Percentiles rank a stretch among this genome's conserved stretches.
phyloP scores from a whole-genome alignment of 1,284 basidiomycete genomes.

The Filobasidium uniguttulatum region DNA sequence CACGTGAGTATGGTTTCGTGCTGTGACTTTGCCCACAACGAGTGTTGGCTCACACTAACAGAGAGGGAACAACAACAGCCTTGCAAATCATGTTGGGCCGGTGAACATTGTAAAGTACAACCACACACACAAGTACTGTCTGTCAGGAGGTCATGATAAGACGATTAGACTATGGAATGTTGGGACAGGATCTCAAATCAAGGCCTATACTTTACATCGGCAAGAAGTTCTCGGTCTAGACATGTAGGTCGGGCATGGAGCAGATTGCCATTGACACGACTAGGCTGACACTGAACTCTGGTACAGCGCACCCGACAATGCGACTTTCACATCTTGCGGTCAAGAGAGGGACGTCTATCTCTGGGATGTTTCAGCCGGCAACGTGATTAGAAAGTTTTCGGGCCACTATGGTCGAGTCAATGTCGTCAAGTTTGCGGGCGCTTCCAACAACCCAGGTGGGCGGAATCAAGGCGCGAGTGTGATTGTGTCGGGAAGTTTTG shows the following conservation, averaged over 20 bases:
- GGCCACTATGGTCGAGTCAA: slow-evolving; percentile 86
- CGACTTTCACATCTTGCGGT: slow-evolving; percentile 82
- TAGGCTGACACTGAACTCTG: not conserved
- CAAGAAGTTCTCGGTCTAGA: slow-evolving; percentile 84
- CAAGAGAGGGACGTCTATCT: slow-evolving; percentile 83
- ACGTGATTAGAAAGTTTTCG: slow-evolving; percentile 62
- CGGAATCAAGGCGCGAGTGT: slow-evolving; percentile 64
- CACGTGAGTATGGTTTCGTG: too few relatives aligned
- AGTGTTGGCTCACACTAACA: too few relatives aligned
- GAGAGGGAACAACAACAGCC: too few relatives aligned
- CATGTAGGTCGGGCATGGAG: slow-evolving; percentile 47
- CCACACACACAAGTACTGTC: slow-evolving; percentile 68
- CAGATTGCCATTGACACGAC: not conserved
- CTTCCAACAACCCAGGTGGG: not conserved
- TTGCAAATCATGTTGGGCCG: slow-evolving; percentile 52
- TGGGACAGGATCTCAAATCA: slow-evolving; percentile 66
- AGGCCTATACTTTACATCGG: slow-evolving; percentile 75
- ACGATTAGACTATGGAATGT: slow-evolving; percentile 86
- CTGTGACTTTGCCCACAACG: too few relatives aligned
- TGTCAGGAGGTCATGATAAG: slow-evolving; percentile 84
- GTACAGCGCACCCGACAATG: slow-evolving; percentile 73
- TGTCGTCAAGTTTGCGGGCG: slow-evolving; percentile 57
- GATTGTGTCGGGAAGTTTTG: slow-evolving; percentile 62
- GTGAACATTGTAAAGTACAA: slow-evolving; percentile 76
- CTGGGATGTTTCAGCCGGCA: slow-evolving; percentile 86